Evolutionary conservation across 73 alveolate genomes (phyloP), one percentile per base, ranked within the genome.

Genomic region (Stentor coeruleus): DNA sequence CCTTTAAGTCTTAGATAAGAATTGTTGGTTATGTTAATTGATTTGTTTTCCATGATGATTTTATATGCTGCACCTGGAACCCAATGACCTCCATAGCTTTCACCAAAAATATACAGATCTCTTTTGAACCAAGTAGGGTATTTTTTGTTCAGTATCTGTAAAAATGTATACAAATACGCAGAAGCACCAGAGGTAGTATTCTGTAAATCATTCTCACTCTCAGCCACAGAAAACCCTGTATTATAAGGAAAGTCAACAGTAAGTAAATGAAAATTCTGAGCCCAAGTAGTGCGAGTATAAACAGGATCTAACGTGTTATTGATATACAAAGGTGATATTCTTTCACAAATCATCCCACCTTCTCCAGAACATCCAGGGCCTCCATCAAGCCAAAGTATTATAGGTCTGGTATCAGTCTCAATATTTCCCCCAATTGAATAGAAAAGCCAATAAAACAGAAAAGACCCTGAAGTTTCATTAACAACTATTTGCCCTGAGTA

Each of bases 1-100:
- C 81, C 81, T 66, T 66, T 66, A 30, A 66, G 35, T 84, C 82
- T 81, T 81, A 82, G 81, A 66, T 30, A 75, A 74, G 59, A 38
- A 81, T 80, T 81, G 76, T 74, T 57, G 81, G 33, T 30, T 74
- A 3, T 36, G 15, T 66, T 36, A 57, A 66, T n/a, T 15, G 49
- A 66, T 15, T 72, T 74, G 2, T 35, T 59, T 37, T 84, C 42
- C 74, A 84, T 42, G 35, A 79, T 75, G 59, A 89, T 39, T 79
- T 77, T 74, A 57, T 88, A 89, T 6, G 90, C 81, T 42, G 86
- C 82, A 31, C 91, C 88, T 2, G 99, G 99, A 75, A 95, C 89
- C 84, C 87, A 95, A 74, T 92, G 96, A 2, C 99, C 99, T 41
- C 96, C 99, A 88, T 95, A 95, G 81, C 95, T 86, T 57, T 91